Base-by-base conservation (phyloP, 768 basidiomycete genomes). In the Hydnomerulius pinastri region DNA sequence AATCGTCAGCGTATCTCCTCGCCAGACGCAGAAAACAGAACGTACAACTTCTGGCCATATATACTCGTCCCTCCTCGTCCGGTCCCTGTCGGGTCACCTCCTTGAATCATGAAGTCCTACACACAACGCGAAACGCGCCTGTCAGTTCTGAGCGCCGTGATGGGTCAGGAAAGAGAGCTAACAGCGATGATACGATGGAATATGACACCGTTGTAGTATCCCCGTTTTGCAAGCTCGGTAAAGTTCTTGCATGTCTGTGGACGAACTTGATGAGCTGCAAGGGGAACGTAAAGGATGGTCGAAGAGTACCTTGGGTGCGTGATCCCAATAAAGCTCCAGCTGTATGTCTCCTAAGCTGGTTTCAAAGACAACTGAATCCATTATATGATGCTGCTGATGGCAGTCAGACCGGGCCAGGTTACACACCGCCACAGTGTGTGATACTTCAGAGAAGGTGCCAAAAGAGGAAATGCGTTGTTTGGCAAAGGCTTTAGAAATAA, bases 21-120 rank as follows among this genome's bases (percentile, higher is more conserved):
- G n/a, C 9, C 4, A 37, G 15, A 32, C 3, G 25, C 2, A 43
- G 8, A 15, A n/a, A 3, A 32, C 30, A 15, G 30, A 4, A 77
- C 85, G 52, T 60, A 89, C 88, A 91, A 98, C 71, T 86, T 91
- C 63, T 85, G 87, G 6, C 90, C 92, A 60, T 90, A 92, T 55
- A 92, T 91, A 60, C 91, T 92, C 23, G 87, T 89, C 33, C 91
- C 90, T 28, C 96, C 95, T 61, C 90, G 75, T 23, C 96, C 96
- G 1, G 96, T 98, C 21, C 96, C 96, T 13, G 94, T 96, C 10
- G 95, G 96, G 67, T 96, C 94, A 35, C 95, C 96, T 24, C 82
- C 86, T 73, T 99, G 96, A 13, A 97, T 85, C 96, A 98, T 98
- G 64, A 98, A 98, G 65, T 95, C 94, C 87, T 95, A 61, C 18